Evolutionary conservation across 2,329 filamentous ascomycete species (phyloP).

Genomic region (Ceratocystis ficicola): DNA sequence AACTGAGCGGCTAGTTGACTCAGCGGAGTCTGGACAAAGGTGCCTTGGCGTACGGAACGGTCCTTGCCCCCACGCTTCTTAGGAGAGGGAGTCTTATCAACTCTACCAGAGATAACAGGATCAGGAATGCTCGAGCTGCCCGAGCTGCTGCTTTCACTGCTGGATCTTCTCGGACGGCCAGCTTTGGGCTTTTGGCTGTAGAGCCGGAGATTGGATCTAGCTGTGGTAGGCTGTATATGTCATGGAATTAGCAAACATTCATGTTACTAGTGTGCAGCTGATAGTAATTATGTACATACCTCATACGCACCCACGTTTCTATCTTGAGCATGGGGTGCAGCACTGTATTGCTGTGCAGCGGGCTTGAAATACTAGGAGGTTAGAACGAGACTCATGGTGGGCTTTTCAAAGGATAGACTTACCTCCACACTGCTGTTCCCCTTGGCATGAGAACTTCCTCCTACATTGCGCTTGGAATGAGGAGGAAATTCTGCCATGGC

Average conservation of each 20-base stretch:
- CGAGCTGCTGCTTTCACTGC: background rate
- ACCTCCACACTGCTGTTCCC: no score
- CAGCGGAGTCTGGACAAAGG: conserved; percentile 49
- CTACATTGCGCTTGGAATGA: background rate
- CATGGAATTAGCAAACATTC: background rate
- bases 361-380: no score
- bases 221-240: background rate
- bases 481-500: no score
- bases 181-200: background rate
- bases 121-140: background rate
- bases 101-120: conserved; percentile 3
- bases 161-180: background rate
- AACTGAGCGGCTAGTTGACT: conserved; percentile 57
- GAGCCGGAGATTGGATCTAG: conserved; percentile 13
- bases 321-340: background rate
- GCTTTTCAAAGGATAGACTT: no score
- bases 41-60: conserved; percentile 28
- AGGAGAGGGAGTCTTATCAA: conserved; percentile 23
- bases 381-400: no score
- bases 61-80: conserved; percentile 28
- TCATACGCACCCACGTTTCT: background rate
- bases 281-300: background rate
- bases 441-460: no score
- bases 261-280: background rate
- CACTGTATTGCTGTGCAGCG: no score